Evolutionary conservation across 441 rosid genomes (phyloP), one percentile per base, ranked within the genome.

Genomic region (Bruguiera hainesii): DNA sequence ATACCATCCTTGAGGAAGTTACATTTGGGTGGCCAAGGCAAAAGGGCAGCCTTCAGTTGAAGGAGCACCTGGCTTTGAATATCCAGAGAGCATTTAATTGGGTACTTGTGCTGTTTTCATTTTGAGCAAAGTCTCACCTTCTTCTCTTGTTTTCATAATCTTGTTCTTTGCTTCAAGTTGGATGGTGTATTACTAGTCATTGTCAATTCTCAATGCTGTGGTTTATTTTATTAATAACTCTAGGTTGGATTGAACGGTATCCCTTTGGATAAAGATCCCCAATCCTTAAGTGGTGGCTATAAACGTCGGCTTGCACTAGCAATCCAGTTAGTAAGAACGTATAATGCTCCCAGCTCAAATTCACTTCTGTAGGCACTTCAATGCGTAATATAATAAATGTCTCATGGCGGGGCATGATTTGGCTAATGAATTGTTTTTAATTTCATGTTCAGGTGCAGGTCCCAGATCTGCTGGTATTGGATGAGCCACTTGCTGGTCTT

Each of bases 401-500:
- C 16, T 35, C 26, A 25, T 51, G 18, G 59, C 51, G n/a, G 64
- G 63, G 46, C 64, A 20, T 65, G 33, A 19, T 70, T 61, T 61
- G 61, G 59, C 50, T 58, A 9, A 65, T 73, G 19, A 70, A 11
- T n/a, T 72, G 49, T 30, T 39, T 25, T 49, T 73, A 64, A 60
- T 71, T 62, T 71, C 20, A 76, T 55, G 68, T 71, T 67, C 80
- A 94, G 97, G 96, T 87, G 51, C 89, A 89, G 72, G 89, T 87
- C 56, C 99, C 98, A 65, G 94, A 89, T 70, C 71, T 89, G 64
- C 63, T 94, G 80, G 86, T 94, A 79, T 71, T 91, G 85, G 99
- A 94, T 66, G 99, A 94, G 75, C 99, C 97, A 63, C 97, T 94
- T 66, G 97, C 97, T 73, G 98, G 99, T 72, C 96, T 91, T 75